Evolutionary conservation across 768 basidiomycete genomes (phyloP).

Genomic region (Lactarius pseudohatsudake): DNA sequence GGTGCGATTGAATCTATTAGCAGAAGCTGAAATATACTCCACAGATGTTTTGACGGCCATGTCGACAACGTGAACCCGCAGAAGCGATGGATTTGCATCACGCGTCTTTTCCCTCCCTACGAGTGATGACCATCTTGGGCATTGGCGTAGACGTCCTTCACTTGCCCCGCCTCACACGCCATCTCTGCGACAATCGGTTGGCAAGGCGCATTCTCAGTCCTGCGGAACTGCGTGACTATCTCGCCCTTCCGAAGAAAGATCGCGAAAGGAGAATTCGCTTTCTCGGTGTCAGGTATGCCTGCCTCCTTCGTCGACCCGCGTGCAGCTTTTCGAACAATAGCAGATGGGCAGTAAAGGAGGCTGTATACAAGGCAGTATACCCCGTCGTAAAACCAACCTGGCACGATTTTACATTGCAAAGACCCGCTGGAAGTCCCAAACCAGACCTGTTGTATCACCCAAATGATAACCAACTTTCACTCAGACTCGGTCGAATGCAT

Average conservation of each 20-base stretch:
- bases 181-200: constrained; percentile 52
- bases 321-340: not conserved
- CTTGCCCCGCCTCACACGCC: constrained; percentile 58
- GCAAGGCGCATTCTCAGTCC: constrained; percentile 64
- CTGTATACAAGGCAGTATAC: constrained; percentile 82
- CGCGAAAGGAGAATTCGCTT: constrained; percentile 42
- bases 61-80: constrained; percentile 2
- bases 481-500: constrained; percentile 46
- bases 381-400: constrained; percentile 61
- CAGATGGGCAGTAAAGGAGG: constrained; percentile 86
- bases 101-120: not conserved
- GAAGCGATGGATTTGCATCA: constrained; percentile 4
- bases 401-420: constrained; percentile 61
- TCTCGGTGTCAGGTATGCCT: constrained; percentile 70
- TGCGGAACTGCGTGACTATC: constrained; percentile 43
- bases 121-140: constrained; percentile 63
- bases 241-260: constrained; percentile 35
- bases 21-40: constrained; percentile 48
- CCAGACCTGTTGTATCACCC: constrained; percentile 43
- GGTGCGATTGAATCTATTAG: constrained; percentile 46
- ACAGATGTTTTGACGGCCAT: constrained; percentile 27
- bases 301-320: constrained; percentile 5
- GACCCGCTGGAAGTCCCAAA: constrained; percentile 33
- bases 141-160: constrained; percentile 76
- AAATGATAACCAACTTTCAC: constrained; percentile 23